Base-by-base conservation (phyloP, 345 rosid genomes). In the Aethionema arabicum region DNA sequence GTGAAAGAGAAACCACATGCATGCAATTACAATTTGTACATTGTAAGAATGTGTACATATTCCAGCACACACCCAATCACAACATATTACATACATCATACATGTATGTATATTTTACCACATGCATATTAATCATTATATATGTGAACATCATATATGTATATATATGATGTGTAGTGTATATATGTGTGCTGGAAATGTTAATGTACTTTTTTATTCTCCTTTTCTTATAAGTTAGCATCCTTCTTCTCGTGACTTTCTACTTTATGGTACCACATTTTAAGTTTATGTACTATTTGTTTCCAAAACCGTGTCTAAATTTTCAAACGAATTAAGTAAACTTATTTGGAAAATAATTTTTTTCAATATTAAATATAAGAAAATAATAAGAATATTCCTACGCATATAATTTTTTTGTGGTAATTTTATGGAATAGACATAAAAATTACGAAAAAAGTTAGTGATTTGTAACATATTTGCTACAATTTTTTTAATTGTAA, bases 1-100 rank as follows among this genome's bases (percentile, higher is more conserved):
- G 70, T 65, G 70, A 64, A 71, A 71, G 66, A 52, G 8, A 21
- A 49, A 42, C 61, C 70, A 65, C 75, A 71, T 71, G 75, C 70
- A 59, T 65, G 66, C 70, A 52, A 52, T 43, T 56, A 58, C 69
- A 51, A 42, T 21, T 21, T 21, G 65, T 59, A 65, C 65, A 52
- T 21, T 57, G 65, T 70, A 70, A 64, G 61, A 57, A 64, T 57
- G 50, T 64, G 75, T 58, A 44, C 75, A 58, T 49, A 29, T 43
- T 59, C 70, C 61, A 62, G 58, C 58, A 62, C 46, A 71, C 44
- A 57, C 32, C 56, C 27, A 27, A 70, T 70, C 59, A 56, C 59
- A 56, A 60, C 61, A 52, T 29, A n/a, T 52, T 35, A 32, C 42
- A 33, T 54, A 21, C 27, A 21, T 21, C 2, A 21, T 21, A 21